Base-by-base conservation (phyloP, 2,329 filamentous ascomycete genomes). In the Endocalyx cinctus region DNA sequence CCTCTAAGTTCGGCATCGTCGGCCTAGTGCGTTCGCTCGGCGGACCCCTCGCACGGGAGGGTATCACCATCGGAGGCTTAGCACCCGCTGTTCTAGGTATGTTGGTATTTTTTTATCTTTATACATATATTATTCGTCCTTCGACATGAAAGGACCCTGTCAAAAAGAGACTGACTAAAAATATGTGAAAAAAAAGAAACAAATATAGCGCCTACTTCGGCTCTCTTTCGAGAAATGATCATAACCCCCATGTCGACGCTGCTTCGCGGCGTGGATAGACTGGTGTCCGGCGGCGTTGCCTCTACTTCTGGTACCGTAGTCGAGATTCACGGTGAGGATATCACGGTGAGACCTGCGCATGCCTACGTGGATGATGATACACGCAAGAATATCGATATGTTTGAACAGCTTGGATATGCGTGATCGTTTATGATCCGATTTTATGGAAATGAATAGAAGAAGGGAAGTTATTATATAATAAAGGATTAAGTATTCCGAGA, bases 201-300 rank as follows among this genome's bases (percentile, higher is more conserved):
- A 16, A 23, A 23, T n/a, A 23, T 8, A 8, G 20, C n/a, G 18
- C 7, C 6, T 11, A n/a, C 11, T 19, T 10, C 22, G 17, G 10
- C 36, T 35, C 29, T 39, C 26, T 5, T 13, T 17, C 10, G 38
- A 70, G 63, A 67, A 44, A 66, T 75, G 70, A 48, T 64, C 5
- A 29, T 72, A 14, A 75, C 71, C 5, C 71, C 70, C 4, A 70
- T 71, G 60, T 57, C 58, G 4, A 73, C 70, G 0, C 59, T 70
- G 2, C 49, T 63, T 5, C 56, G 50, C 10, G 70, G 66, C 4
- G 60, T 73, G 1, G 52, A 54, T 13, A 54, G 63, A 42, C 59
- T 75, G 10, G n/a, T 23, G 8, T 8, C 20, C 8, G 20, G 8
- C 8, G 50, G 42, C 0, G 60, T 71, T 34, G 46, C 60, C 1